phyloP scores from a whole-genome alignment of 1,139 yeast species.

The Blastobotrys proliferans region DNA sequence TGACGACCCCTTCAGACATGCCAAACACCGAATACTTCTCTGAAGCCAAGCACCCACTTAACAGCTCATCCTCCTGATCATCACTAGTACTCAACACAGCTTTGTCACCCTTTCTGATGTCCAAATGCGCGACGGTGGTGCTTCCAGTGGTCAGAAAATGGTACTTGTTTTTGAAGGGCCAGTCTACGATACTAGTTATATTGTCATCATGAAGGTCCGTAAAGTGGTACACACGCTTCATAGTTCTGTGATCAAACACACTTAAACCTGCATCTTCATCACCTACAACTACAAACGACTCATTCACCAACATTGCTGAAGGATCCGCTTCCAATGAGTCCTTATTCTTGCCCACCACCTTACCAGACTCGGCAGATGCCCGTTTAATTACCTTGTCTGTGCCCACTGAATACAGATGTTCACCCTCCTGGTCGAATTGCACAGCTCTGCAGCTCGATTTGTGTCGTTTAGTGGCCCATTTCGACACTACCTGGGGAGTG shows the following conservation, averaged over 20 bases:
- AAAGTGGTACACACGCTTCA: constrained; percentile 39
- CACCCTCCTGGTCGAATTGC: constrained; percentile 62
- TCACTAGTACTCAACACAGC: constrained; percentile 53
- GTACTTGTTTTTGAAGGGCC: constrained; percentile 63
- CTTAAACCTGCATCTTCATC: constrained; percentile 70
- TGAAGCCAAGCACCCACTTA: constrained; percentile 60
- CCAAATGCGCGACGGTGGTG: constrained; percentile 75
- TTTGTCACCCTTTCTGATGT: constrained; percentile 57
- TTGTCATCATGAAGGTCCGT: constrained; percentile 58
- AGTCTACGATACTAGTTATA: constrained; percentile 59
- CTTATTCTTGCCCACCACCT: constrained; percentile 56
- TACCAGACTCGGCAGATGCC: constrained; percentile 70
- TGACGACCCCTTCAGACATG: constrained; percentile 89
- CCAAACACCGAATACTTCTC: constrained; percentile 70
- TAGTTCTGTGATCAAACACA: constrained; percentile 54
- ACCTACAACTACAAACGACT: constrained; percentile 66
- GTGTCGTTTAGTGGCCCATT: constrained; percentile 88
- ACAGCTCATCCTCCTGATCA: constrained; percentile 88
- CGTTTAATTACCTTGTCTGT: constrained; percentile 75
- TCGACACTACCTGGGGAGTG: constrained; percentile 34
- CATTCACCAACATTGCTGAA: constrained; percentile 58
- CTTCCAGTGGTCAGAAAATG: constrained; percentile 80
- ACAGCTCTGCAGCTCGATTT: constrained; percentile 82
- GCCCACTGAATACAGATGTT: constrained; percentile 64
- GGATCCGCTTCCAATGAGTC: constrained; percentile 47